Percentiles rank a stretch among this genome's conserved stretches.
Evolutionary conservation across 2,329 filamentous ascomycete species (phyloP).

Genomic region (Sclerotinia subarctica): DNA sequence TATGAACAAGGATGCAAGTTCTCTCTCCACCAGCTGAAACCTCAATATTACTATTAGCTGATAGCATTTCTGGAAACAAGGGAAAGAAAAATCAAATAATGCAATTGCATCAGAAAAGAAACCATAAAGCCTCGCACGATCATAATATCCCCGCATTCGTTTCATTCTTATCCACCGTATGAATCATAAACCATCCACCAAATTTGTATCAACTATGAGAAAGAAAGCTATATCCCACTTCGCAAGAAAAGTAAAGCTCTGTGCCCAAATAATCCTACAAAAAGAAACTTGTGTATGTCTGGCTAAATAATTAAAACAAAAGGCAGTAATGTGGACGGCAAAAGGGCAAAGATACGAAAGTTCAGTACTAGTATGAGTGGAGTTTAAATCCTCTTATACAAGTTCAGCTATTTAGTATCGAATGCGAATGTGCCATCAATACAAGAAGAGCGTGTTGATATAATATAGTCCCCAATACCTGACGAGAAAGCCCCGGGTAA

Average conservation of each 20-base stretch:
- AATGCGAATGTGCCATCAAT: slow-evolving; percentile 9
- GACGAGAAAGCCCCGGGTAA: background rate
- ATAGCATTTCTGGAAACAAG: background rate
- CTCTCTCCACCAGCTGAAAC: background rate
- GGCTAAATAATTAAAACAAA: slow-evolving; percentile 2
- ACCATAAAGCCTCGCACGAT: background rate
- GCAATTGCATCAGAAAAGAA: background rate
- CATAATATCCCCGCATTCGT: background rate
- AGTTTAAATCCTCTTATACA: slow-evolving; percentile 3
- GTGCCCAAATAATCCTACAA: slow-evolving; percentile 18
- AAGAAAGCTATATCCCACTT: background rate
- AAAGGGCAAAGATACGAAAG: slow-evolving; percentile 9
- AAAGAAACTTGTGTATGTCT: slow-evolving; percentile 10
- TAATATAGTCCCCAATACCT: background rate
- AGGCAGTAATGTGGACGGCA: background rate
- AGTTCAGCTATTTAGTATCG: slow-evolving; percentile 5
- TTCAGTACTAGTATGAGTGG: slow-evolving; percentile 1
- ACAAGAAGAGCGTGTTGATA: slow-evolving; percentile 8
- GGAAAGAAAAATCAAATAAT: slow-evolving; percentile 1
- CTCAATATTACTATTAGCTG: background rate
- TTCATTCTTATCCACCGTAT: background rate
- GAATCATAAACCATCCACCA: background rate
- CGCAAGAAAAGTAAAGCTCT: background rate
- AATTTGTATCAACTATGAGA: background rate
- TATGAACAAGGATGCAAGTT: slow-evolving; percentile 13